Conservation (phyloP, 139 green algal species). For the Coccomyxa sp. region DNA sequence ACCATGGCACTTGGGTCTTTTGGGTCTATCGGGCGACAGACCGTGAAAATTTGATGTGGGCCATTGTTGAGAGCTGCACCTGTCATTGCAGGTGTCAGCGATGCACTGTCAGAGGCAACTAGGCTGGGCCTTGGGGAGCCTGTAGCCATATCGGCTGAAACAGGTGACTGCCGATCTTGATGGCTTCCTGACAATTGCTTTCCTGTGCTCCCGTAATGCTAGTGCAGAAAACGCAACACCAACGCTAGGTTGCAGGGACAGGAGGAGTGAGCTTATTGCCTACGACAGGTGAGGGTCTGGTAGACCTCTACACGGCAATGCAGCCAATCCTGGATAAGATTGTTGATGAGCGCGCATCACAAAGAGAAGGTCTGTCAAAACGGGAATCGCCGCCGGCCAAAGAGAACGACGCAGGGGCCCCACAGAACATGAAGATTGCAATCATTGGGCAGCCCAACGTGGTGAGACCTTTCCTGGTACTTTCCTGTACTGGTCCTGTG, state of each 20-base stretch:
- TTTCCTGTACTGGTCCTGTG: background rate
- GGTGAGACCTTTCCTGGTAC: conserved; percentile 13
- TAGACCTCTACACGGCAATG: conserved; percentile 76
- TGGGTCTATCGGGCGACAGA: too few species aligned
- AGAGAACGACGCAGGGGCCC: background rate
- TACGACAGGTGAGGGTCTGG: conserved; percentile 72
- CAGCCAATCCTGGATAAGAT: conserved; percentile 51
- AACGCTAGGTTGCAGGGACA: too few species aligned
- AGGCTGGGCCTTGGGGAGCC: conserved; percentile 75
- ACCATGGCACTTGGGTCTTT: too few species aligned
- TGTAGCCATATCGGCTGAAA: conserved; percentile 79
- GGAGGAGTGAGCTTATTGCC: too few species aligned
- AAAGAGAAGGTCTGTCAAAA: too few species aligned
- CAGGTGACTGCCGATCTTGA: conserved; percentile 16
- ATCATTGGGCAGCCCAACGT: conserved; percentile 82
- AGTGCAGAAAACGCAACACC: too few species aligned
- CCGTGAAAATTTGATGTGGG: too few species aligned
- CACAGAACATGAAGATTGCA: conserved; percentile 37
- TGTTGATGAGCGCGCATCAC: background rate
- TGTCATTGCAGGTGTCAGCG: background rate
- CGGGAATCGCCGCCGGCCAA: too few species aligned
- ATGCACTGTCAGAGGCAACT: conserved; percentile 25
- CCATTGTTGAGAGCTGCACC: too few species aligned
- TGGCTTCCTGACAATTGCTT: too few species aligned
- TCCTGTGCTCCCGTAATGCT: too few species aligned